Evolutionary conservation across 805 yeast genomes (phyloP), one percentile per base, ranked within the genome.

Genomic region (Pichia membranifaciens): DNA sequence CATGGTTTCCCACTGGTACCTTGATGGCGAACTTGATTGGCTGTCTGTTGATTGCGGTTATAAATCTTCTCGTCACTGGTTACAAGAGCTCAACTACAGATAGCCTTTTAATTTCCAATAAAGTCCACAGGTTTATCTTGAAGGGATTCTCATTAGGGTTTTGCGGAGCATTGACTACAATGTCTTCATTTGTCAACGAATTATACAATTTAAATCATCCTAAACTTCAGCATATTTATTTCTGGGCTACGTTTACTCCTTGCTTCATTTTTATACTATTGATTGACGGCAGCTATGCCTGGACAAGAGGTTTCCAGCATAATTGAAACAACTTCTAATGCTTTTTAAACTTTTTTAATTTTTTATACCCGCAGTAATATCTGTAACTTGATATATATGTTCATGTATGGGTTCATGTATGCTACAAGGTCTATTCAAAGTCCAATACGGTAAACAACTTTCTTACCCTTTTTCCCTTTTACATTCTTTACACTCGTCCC

Each of bases 131-230:
- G 8, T 47, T 54, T 15, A 61, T 55, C 8, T 13, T 68, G 40
- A 41, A 46, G 18, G 66, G 58, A 2, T 44, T 64, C 12, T 57
- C 42, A 22, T 42, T 51, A n/a, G 69, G 62, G 7, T 61, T 61
- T 48, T 58, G 62, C 43, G 68, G 66, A 1, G 45, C 59, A 3
- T 44, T 60, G 23, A 59, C 61, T 31, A 62, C 96, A 0, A 76
- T 87, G 35, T 82, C 91, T 47, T 84, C 96, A 0, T 84, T 88
- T 54, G 73, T 85, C 8, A 79, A 75, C 37, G 97, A 89, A 61
- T 62, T 87, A 34, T 70, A 54, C 46, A 46, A 45, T 15, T 23
- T 58, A 4, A 38, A 52, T 41, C 64, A 36, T 48, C 59, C 47
- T 44, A 70, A 5, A 34, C 58, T 15, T 51, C 66, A 49, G 65